These are phyloP conservation scores for Akanthomyces lecanii DNA, from an alignment of 2,329 filamentous ascomycete species.

Conservation along the genomic window DNA sequence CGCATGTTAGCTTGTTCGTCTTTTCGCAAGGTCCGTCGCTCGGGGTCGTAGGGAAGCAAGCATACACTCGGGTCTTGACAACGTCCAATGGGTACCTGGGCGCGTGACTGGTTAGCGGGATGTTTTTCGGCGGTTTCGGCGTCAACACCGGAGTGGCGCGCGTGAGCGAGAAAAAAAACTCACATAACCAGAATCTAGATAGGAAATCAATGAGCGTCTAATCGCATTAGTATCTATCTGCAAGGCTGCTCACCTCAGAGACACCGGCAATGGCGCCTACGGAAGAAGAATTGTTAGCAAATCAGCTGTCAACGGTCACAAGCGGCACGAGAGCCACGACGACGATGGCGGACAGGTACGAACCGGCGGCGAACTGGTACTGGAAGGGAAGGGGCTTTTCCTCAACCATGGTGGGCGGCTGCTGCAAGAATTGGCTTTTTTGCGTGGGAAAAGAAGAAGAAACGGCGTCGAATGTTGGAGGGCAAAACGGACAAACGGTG, in stretches of 20 bases:
- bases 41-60: constrained; percentile 22
- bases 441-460: neutral
- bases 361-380: constrained; percentile 93
- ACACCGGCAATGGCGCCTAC: constrained; percentile 91
- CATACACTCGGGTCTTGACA: constrained; percentile 95
- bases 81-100: constrained; percentile 96
- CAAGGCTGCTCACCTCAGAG: constrained; percentile 67
- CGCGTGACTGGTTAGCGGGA: constrained; percentile 20
- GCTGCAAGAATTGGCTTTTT: neutral
- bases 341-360: constrained; percentile 29
- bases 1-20: constrained; percentile 22
- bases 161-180: constrained; percentile 28
- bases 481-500: constrained; percentile 3
- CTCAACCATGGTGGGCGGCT: constrained; percentile 53
- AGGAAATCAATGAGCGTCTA: neutral
- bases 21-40: constrained; percentile 10
- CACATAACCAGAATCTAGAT: constrained; percentile 82
- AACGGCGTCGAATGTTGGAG: neutral
- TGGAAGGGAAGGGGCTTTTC: constrained; percentile 80
- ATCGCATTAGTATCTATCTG: constrained; percentile 18
- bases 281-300: constrained; percentile 20
- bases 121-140: constrained; percentile 13
- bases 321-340: neutral
- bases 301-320: constrained; percentile 8
- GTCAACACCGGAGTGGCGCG: constrained; percentile 7